phyloP scores from a whole-genome alignment of 768 basidiomycete species.

The Amanita muscaria region DNA sequence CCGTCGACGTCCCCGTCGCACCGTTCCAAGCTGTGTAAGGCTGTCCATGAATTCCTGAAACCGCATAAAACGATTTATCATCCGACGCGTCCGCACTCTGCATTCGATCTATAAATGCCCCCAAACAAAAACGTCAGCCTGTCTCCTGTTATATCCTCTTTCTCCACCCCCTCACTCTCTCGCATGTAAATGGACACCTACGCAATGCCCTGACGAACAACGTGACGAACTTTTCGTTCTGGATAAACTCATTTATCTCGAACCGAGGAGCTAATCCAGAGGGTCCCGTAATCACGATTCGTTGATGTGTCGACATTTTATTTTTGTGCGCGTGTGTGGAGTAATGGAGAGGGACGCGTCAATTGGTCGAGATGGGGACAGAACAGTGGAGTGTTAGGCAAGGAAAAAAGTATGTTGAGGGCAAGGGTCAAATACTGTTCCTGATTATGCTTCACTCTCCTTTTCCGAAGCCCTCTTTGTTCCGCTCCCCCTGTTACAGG shows the following conservation, averaged over 20 bases:
- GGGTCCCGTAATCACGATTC: constrained; percentile 3
- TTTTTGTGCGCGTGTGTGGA: background rate
- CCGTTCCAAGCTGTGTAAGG: constrained; percentile 39
- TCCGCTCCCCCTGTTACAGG: too few relatives aligned
- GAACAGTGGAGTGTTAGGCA: too few relatives aligned
- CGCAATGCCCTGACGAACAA: background rate
- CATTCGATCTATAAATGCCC: constrained; percentile 3
- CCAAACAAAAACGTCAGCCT: too few relatives aligned
- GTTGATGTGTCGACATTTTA: background rate
- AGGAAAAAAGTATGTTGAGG: too few relatives aligned
- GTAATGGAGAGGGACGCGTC: too few relatives aligned
- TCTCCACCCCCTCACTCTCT: too few relatives aligned
- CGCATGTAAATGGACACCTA: too few relatives aligned
- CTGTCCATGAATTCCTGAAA: constrained; percentile 45
- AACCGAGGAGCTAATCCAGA: background rate
- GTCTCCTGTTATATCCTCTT: too few relatives aligned
- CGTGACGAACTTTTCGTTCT: constrained; percentile 5
- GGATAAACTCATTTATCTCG: constrained; percentile 5
- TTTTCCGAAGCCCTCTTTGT: too few relatives aligned
- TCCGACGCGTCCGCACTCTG: constrained; percentile 7
- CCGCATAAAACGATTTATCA: constrained; percentile 31
- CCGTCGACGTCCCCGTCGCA: constrained; percentile 21
- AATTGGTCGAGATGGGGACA: too few relatives aligned
- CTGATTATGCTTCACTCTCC: too few relatives aligned
- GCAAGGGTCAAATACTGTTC: too few relatives aligned